Base-by-base conservation (phyloP, 2,329 filamentous ascomycete species). In the Cyphellophora europaea region DNA sequence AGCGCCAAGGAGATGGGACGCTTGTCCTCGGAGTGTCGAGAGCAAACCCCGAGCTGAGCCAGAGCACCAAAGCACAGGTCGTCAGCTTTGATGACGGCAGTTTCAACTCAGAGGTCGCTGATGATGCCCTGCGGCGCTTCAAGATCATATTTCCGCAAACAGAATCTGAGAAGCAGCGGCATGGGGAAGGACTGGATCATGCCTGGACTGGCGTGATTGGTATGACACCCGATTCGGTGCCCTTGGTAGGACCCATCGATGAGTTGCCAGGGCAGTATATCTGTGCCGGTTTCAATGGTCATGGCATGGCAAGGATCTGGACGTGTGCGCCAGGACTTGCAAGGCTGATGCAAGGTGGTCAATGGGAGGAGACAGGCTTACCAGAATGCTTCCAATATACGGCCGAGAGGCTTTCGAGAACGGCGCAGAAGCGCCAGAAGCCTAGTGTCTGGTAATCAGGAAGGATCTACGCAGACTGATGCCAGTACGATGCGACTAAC, bases 201-300 rank as follows among this genome's bases (percentile, higher is more conserved):
- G 54, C 56, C 2, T 69, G 65, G 65, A 64, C 59, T 1, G 66
- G 65, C 0, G 64, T 69, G 39, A 59, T 69, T 21, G 65, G 53
- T 10, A 62, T 67, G 62, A 68, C 63, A 27, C 49, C 55, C 0
- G 63, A 70, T 45, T 62, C 54, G 8, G 61, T 67, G 10, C 65
- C 66, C 1, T 61, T 67, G 38, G 52, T 69, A n/a, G 66, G 66
- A 2, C 46, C 49, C 1, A 47, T 69, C 4, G 52, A 61, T 6
- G 53, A 52, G 0, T 40, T 59, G 5, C 54, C 58, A 6, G 65
- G 65, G 3, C 65, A 69, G 35, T 70, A 56, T 47, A 55, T 69
- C 6, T 67, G 64, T 43, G 65, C 64, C n/a, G 65, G 66, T 0
- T 67, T 68, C 39, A 67, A 68, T 43, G 65, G 64, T 0, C 64